Evolutionary conservation across 345 rosid genomes (phyloP).

Genomic region (Euclidium syriacum): DNA sequence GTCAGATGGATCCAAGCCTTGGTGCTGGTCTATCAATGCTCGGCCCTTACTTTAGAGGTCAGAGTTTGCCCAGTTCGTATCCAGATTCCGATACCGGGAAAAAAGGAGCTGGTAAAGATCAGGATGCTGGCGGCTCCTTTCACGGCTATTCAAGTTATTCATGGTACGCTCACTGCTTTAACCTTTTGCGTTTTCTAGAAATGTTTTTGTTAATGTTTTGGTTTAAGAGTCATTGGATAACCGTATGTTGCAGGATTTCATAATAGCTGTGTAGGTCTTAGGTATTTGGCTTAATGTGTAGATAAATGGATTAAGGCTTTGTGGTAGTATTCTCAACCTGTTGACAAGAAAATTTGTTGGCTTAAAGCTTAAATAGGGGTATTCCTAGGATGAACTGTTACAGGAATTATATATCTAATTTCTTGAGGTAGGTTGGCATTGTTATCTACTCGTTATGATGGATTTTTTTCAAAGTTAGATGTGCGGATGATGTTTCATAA

Average conservation of each 20-base stretch:
- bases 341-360: background rate
- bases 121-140: slow-evolving; percentile 34
- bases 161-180: slow-evolving; percentile 46
- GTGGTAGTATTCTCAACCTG: background rate
- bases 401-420: background rate
- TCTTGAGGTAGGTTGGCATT: background rate
- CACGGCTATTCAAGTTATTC: slow-evolving; percentile 35
- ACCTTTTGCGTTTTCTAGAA: slow-evolving; percentile 5
- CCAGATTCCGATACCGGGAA: slow-evolving; percentile 33
- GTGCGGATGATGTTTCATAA: background rate
- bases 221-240: background rate
- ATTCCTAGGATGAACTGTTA: background rate
- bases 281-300: background rate
- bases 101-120: slow-evolving; percentile 28
- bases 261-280: background rate
- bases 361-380: background rate
- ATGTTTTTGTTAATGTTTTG: background rate
- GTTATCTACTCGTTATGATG: background rate
- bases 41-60: slow-evolving; percentile 33
- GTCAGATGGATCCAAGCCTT: slow-evolving; percentile 32
- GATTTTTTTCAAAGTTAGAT: background rate
- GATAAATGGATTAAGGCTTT: background rate
- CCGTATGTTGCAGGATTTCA: background rate
- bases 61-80: slow-evolving; percentile 32
- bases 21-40: slow-evolving; percentile 22